Evolutionary conservation across 257 asterid species (phyloP).

Genomic region (Nicotiana otophora): DNA sequence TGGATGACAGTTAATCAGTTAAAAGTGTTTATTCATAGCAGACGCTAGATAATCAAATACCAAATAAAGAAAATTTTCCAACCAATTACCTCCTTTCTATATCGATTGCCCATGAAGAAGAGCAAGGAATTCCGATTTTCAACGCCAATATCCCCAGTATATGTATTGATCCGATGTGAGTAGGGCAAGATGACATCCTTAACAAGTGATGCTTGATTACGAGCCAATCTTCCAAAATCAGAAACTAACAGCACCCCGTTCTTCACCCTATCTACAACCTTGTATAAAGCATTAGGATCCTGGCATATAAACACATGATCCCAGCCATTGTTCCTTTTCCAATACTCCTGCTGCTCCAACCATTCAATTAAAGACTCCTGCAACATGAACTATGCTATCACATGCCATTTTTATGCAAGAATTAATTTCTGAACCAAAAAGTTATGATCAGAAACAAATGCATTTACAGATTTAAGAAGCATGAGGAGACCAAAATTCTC

Average conservation of each 20-base stretch:
- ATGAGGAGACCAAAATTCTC: neutral
- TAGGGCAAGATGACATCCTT: constrained; percentile 92
- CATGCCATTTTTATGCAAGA: neutral
- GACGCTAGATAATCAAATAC: neutral
- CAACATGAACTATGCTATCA: constrained; percentile 22
- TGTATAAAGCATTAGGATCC: constrained; percentile 96
- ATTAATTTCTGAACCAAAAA: neutral
- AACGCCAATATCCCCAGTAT: constrained; percentile 67
- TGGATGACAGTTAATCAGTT: neutral
- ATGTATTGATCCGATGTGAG: constrained; percentile 84
- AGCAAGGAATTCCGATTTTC: constrained; percentile 69
- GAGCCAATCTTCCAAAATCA: constrained; percentile 91
- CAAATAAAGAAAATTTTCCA: neutral
- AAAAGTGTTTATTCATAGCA: neutral
- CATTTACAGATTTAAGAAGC: neutral
- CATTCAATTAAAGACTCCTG: constrained; percentile 86
- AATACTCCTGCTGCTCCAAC: constrained; percentile 74
- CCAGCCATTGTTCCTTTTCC: constrained; percentile 96
- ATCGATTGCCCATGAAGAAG: constrained; percentile 97
- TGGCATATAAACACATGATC: constrained; percentile 96
- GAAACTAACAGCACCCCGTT: constrained; percentile 89
- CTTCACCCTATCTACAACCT: constrained; percentile 73
- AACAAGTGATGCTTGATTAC: constrained; percentile 77
- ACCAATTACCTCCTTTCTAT: constrained; percentile 74
- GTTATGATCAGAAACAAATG: neutral